Conservation (phyloP, 345 rosid species). For the Alliaria petiolata region DNA sequence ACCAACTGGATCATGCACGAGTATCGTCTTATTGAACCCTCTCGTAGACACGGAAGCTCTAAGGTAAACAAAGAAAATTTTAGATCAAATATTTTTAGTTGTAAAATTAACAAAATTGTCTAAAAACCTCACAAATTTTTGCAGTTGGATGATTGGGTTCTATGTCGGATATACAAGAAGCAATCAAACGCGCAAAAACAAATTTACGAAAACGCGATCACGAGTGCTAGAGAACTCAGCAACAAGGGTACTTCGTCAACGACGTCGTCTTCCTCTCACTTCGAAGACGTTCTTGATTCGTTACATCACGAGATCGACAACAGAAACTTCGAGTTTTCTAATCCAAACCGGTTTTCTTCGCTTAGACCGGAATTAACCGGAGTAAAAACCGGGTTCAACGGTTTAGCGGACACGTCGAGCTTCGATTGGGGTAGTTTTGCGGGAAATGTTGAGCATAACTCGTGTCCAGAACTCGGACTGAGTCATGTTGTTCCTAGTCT, state of each 20-base stretch:
- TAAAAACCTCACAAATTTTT: no score
- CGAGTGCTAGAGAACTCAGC: slow-evolving; percentile 52
- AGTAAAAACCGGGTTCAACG: slow-evolving; percentile 38
- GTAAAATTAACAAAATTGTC: no score
- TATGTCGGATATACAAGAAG: slow-evolving; percentile 92
- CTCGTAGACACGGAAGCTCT: slow-evolving; percentile 55
- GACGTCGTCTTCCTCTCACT: slow-evolving; percentile 60
- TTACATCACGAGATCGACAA: slow-evolving; percentile 45
- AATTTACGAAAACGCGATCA: slow-evolving; percentile 25
- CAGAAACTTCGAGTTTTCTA: slow-evolving; percentile 30
- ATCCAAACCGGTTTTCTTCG: neutral
- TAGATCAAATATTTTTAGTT: no score
- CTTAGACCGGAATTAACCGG: slow-evolving; percentile 38
- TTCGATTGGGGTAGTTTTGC: slow-evolving; percentile 49
- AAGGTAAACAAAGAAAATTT: slow-evolving; percentile 40
- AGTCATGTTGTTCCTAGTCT: slow-evolving; percentile 35
- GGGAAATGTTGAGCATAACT: slow-evolving; percentile 24
- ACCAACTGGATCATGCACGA: slow-evolving; percentile 99
- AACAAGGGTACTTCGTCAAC: slow-evolving; percentile 42
- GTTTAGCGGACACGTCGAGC: slow-evolving; percentile 1
- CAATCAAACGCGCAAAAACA: slow-evolving; percentile 56
- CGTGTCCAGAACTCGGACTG: slow-evolving; percentile 31
- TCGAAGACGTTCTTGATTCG: slow-evolving; percentile 60
- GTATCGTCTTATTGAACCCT: slow-evolving; percentile 63
- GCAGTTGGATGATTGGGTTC: slow-evolving; percentile 94